Percentiles rank a stretch among this genome's conserved stretches.
Conservation (phyloP, 352 stramenopile genomes). For the Phytophthora sp. region DNA sequence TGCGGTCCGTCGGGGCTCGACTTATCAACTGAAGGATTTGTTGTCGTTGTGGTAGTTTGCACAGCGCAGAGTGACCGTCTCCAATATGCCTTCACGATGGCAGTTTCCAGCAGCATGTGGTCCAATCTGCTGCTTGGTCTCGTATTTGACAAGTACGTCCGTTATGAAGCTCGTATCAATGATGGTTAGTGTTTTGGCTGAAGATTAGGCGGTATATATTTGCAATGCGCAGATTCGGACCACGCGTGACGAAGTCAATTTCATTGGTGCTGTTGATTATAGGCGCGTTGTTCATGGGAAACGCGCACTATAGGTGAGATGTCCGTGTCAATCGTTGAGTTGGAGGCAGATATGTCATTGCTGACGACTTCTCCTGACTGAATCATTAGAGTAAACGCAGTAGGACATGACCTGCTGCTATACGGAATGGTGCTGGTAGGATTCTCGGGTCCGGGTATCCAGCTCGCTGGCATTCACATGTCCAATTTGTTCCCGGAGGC, state of each 20-base stretch:
- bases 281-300: slow-evolving; percentile 58
- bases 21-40: not conserved
- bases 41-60: slow-evolving; percentile 44
- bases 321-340: not conserved
- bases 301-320: slow-evolving; percentile 45
- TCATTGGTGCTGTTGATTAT: slow-evolving; percentile 54
- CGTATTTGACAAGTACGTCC: slow-evolving; percentile 63
- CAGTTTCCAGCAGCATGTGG: slow-evolving; percentile 63
- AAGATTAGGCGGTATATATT: slow-evolving; percentile 1
- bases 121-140: slow-evolving; percentile 69
- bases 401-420: slow-evolving; percentile 55
- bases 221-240: slow-evolving; percentile 46
- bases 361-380: slow-evolving; percentile 1
- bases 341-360: not conserved
- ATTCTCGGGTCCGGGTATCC: slow-evolving; percentile 67
- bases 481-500: slow-evolving; percentile 77
- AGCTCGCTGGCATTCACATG: slow-evolving; percentile 75
- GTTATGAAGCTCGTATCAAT: slow-evolving; percentile 2
- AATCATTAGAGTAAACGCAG: slow-evolving; percentile 26
- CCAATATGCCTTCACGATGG: slow-evolving; percentile 70
- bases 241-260: slow-evolving; percentile 59
- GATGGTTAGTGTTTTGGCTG: too few relatives aligned
- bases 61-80: slow-evolving; percentile 58
- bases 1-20: not conserved
- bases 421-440: slow-evolving; percentile 68